Evolutionary conservation across 2,329 filamentous ascomycete genomes (phyloP), one percentile per base, ranked within the genome.

Genomic region (Fusarium sp.): DNA sequence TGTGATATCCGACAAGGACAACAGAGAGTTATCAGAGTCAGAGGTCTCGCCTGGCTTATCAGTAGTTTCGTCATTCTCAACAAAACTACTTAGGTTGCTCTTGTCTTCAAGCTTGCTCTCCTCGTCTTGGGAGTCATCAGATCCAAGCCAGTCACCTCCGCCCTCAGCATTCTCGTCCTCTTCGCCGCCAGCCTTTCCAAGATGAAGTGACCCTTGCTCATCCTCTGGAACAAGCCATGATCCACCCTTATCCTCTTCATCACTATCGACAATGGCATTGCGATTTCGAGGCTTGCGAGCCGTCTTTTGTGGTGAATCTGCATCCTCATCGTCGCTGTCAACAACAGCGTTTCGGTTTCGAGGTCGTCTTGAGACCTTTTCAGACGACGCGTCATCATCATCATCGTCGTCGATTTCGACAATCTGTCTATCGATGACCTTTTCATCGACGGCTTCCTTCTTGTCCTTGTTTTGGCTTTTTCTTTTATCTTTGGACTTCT

Each of bases 101-200:
- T 79, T 81, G 20, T 84, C 82, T 20, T 85, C 80, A 3, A 83
- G 84, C 11, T 87, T 84, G 11, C 83, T 82, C 9, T 85, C 86
- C 4, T 86, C 84, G 39, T 82, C 79, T 14, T 80, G 78, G 0
- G 90, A 92, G 73, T 96, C 92, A 30, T 92, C 88, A 0, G 90
- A 88, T 37, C 86, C 86, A 49, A 97, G 83, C 76, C 88, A 93
- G 57, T 96, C 92, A 22, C 93, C 94, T 5, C 91, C 93, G 3
- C 93, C 93, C 75, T 97, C 94, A 4, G 91, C 92, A 75, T 97
- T 88, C 77, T 97, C 93, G 66, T 97, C 93, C 52, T 93, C 91
- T n/a, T 88, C 87, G 6, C 92, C 93, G n/a, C 93, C 93, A 44
- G 92, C 91, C 75, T 90, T 91, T 47, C 92, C 92, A 17, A 94